Conservation (phyloP, 192 early-diverging fungal species). For the Coemansia sp. region DNA sequence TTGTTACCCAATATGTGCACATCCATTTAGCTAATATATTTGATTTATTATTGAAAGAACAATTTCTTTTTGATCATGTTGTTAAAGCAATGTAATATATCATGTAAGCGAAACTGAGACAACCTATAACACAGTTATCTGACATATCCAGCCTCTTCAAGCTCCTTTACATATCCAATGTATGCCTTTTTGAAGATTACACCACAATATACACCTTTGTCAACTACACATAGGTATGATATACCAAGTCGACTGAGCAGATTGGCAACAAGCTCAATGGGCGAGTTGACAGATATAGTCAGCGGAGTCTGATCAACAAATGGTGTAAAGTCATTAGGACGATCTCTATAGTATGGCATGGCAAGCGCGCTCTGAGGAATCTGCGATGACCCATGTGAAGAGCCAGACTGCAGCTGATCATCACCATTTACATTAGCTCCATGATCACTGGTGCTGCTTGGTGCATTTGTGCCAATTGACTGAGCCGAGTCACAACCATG, state of each 20-base stretch:
- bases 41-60: too few species aligned
- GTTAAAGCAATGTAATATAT: too few species aligned
- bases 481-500: not conserved
- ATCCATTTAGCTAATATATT: too few species aligned
- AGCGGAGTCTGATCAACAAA: constrained; percentile 71
- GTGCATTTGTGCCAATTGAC: not conserved
- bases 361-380: constrained; percentile 19
- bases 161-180: constrained; percentile 70
- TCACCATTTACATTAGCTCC: not conserved
- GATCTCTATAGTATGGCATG: constrained; percentile 38
- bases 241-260: constrained; percentile 82
- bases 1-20: too few species aligned
- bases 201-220: constrained; percentile 73
- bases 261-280: constrained; percentile 84
- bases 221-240: constrained; percentile 75
- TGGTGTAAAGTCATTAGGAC: constrained; percentile 43
- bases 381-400: not conserved
- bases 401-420: not conserved
- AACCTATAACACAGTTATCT: constrained; percentile 1
- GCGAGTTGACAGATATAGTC: constrained; percentile 67
- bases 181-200: constrained; percentile 84
- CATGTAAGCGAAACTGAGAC: too few species aligned
- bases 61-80: too few species aligned
- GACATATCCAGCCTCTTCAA: constrained; percentile 59
- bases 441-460: constrained; percentile 7